These are phyloP conservation scores for Fusarium sp. DNA, from an alignment of 2,329 filamentous ascomycete genomes.

Conservation along the genomic window DNA sequence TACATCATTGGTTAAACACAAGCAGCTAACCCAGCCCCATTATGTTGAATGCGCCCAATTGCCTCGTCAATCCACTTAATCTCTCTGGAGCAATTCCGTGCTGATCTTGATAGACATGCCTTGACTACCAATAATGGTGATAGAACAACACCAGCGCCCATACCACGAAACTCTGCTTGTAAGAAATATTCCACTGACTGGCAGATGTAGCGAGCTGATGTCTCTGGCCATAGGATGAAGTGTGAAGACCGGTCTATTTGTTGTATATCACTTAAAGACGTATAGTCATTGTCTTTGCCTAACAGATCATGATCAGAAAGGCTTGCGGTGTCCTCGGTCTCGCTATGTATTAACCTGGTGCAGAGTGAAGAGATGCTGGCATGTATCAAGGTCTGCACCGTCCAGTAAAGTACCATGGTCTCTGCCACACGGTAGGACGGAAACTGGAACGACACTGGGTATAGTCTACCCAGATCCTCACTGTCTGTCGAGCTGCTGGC, in stretches of 20 bases:
- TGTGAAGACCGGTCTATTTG: rapidly evolving
- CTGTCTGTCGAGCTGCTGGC: neutral
- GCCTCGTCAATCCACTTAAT: neutral
- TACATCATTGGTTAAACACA: neutral
- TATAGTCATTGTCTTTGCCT: rapidly evolving
- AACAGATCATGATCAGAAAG: too few species aligned
- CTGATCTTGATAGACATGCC: neutral
- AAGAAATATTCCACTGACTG: neutral
- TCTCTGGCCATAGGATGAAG: neutral
- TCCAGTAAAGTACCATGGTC: neutral
- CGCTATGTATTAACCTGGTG: neutral
- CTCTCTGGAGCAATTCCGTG: neutral
- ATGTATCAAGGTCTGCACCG: neutral
- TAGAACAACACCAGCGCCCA: neutral
- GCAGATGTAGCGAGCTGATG: neutral
- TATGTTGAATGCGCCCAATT: neutral
- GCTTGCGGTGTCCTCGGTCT: rapidly evolving
- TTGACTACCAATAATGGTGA: neutral
- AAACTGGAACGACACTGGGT: neutral
- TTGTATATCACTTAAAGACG: neutral
- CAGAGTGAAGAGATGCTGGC: rapidly evolving
- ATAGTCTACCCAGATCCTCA: neutral
- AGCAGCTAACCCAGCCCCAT: neutral
- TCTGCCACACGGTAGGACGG: neutral
- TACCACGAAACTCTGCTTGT: neutral